Conservation (phyloP, 225 moss, liverwort and hornwort species). For the Anthoceros angustus region DNA sequence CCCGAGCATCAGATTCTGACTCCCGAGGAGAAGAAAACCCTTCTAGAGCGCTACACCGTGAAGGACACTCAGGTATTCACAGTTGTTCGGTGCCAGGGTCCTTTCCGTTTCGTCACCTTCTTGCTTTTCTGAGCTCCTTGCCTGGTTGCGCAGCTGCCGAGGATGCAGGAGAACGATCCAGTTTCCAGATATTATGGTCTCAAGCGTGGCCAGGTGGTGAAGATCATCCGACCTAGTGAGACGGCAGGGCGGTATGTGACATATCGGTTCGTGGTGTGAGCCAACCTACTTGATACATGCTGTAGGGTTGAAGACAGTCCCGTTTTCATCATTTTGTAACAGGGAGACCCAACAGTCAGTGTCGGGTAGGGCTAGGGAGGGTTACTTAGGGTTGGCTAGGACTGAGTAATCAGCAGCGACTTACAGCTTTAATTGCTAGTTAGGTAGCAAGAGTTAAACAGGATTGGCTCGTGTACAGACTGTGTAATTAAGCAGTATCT, state of each 20-base stretch:
- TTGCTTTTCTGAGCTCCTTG: conserved; percentile 1
- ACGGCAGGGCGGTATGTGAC: conserved; percentile 94
- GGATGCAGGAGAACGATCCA: conserved; percentile 96
- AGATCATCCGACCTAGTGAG: conserved; percentile 93
- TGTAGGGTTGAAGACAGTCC: no score
- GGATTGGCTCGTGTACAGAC: no score
- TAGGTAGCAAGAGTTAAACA: no score
- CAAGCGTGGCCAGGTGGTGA: conserved; percentile 91
- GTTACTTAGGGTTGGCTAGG: no score
- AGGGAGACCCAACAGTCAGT: no score
- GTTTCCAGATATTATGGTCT: conserved; percentile 90
- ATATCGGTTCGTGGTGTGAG: conserved; percentile 83
- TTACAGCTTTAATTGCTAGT: no score
- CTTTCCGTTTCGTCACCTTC: no score
- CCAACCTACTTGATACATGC: neutral
- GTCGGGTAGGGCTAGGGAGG: no score
- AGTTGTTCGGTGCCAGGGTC: neutral
- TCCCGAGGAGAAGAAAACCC: conserved; percentile 44
- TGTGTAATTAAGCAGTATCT: no score
- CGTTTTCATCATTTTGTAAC: no score
- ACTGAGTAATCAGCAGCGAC: no score
- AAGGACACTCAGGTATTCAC: conserved; percentile 40
- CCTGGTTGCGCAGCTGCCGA: conserved; percentile 43
- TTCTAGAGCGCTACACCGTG: conserved; percentile 47
- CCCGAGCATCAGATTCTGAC: conserved; percentile 50